Percentiles rank a stretch among this genome's conserved stretches.
phyloP scores from a whole-genome alignment of 345 rosid genomes.

The Eucalyptus urophylla region DNA sequence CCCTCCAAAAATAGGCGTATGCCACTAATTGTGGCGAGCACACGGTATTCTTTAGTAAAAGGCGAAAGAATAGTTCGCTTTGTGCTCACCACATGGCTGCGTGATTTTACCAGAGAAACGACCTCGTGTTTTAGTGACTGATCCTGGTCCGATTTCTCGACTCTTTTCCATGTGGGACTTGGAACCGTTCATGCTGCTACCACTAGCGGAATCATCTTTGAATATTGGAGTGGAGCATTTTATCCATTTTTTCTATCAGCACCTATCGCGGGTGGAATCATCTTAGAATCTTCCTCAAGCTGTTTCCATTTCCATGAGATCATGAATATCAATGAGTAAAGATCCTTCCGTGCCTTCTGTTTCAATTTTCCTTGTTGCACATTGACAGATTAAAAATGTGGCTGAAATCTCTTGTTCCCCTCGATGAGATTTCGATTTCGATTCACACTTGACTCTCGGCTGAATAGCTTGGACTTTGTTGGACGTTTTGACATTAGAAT shows the following conservation, averaged over 20 bases:
- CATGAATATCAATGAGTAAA: neutral
- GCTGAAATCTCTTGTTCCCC: neutral
- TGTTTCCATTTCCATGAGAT: neutral
- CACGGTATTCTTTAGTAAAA: slow-evolving; percentile 39
- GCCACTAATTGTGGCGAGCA: slow-evolving; percentile 1
- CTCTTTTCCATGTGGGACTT: neutral
- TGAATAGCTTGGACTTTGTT: neutral
- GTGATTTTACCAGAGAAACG: neutral
- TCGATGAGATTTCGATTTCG: neutral
- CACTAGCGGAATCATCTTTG: neutral
- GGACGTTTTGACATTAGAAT: neutral
- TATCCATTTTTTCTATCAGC: neutral
- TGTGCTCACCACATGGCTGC: slow-evolving; percentile 4
- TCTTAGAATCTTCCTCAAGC: neutral
- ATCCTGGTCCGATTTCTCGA: neutral
- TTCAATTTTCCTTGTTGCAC: neutral
- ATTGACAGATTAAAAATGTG: neutral
- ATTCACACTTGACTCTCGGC: neutral
- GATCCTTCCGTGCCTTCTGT: neutral
- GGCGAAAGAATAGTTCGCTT: slow-evolving; percentile 42
- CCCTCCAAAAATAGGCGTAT: slow-evolving; percentile 3
- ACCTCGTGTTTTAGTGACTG: neutral
- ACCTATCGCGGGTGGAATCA: neutral
- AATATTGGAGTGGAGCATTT: neutral
- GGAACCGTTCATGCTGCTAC: neutral